phyloP scores from a whole-genome alignment of 2,329 filamentous ascomycete species.

The Claviceps maximensis region DNA sequence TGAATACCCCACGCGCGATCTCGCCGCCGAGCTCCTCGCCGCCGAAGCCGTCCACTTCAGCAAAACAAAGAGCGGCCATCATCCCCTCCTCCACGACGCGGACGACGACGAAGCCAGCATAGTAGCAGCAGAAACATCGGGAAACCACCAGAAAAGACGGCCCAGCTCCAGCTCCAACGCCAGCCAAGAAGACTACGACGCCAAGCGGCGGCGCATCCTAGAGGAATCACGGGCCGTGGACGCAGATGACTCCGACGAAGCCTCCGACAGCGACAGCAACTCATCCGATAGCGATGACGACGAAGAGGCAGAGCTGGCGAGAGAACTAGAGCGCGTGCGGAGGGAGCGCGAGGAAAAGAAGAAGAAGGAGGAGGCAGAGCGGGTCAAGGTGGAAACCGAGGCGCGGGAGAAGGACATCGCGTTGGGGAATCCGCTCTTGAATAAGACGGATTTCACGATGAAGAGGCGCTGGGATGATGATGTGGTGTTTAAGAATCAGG shows the following conservation, averaged over 20 bases:
- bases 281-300: slow-evolving; percentile 38
- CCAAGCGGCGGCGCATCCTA: slow-evolving; percentile 74
- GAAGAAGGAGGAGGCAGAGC: slow-evolving; percentile 54
- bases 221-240: slow-evolving; percentile 84
- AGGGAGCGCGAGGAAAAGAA: slow-evolving; percentile 44
- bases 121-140: neutral
- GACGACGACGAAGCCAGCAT: slow-evolving; percentile 35
- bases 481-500: slow-evolving; percentile 98
- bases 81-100: slow-evolving; percentile 18
- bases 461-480: slow-evolving; percentile 96
- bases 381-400: slow-evolving; percentile 68
- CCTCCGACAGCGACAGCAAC: slow-evolving; percentile 30
- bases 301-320: slow-evolving; percentile 65
- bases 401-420: slow-evolving; percentile 80
- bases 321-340: slow-evolving; percentile 90
- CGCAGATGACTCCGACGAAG: slow-evolving; percentile 51
- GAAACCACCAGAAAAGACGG: slow-evolving; percentile 40
- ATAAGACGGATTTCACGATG: slow-evolving; percentile 76
- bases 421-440: slow-evolving; percentile 81
- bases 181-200: slow-evolving; percentile 53
- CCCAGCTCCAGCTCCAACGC: slow-evolving; percentile 20
- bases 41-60: slow-evolving; percentile 81
- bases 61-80: slow-evolving; percentile 52
- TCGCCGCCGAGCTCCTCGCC: slow-evolving; percentile 77
- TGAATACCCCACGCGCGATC: slow-evolving; percentile 60